These are phyloP conservation scores for Cytospora piceae DNA, from an alignment of 2,329 filamentous ascomycete species.

Conservation along the genomic window DNA sequence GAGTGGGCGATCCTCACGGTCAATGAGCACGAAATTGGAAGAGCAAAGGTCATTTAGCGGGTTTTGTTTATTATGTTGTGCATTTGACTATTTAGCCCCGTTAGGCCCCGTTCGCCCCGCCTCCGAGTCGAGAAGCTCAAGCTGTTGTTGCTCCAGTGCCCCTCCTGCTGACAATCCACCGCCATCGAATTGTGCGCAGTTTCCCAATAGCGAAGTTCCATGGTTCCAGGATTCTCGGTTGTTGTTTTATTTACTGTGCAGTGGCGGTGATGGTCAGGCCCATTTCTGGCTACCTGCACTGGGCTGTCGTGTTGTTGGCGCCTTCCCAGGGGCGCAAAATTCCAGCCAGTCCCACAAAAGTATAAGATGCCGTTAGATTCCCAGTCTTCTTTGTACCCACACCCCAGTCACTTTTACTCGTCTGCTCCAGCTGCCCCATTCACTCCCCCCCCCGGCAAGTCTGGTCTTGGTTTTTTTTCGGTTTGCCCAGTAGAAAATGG, in stretches of 20 bases:
- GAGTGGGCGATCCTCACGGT: no score
- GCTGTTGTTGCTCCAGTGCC: no score
- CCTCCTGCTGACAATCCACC: no score
- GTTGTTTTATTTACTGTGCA: background rate
- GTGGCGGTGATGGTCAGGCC: background rate
- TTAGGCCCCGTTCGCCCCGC: background rate
- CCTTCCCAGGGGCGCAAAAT: constrained; percentile 8
- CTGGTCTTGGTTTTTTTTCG: background rate
- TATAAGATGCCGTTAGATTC: constrained; percentile 25
- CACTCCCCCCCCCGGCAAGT: background rate
- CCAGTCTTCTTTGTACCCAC: constrained; percentile 19
- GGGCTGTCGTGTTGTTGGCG: background rate
- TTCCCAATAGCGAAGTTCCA: no score
- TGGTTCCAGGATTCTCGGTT: background rate
- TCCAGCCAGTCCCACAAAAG: constrained; percentile 23
- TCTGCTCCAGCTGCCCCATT: constrained; percentile 6
- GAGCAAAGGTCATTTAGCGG: no score
- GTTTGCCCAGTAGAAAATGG: constrained; percentile 19
- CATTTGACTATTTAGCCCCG: background rate
- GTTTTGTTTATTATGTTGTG: background rate
- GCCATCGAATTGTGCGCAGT: no score
- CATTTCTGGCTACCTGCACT: background rate
- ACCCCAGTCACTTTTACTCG: constrained; percentile 18
- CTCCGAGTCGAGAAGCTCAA: no score
- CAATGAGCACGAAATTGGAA: no score